Evolutionary conservation across 257 asterid species (phyloP), one percentile per base, ranked within the genome.

Genomic region (Rubia yunnanensis): DNA sequence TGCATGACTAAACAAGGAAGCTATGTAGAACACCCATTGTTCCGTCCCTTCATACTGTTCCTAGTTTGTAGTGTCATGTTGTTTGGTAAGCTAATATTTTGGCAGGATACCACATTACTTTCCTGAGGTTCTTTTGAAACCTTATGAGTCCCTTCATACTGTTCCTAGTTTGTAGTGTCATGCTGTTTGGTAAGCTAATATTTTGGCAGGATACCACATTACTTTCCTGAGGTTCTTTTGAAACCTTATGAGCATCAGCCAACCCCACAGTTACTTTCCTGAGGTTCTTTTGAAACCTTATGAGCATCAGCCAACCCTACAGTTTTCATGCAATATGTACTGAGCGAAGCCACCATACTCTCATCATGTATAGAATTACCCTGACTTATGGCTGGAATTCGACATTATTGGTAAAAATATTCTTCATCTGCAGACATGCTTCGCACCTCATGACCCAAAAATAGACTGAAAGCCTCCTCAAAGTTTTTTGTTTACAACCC

Each of bases 1-100:
- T 4, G 81, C 76, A 48, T 85, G 86, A n/a, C 88, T 80, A 52
- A 84, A 86, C 73, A 82, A 56, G 69, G 80, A 84, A 53, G 80
- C 84, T 72, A 82, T 82, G n/a, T 77, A 82, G 80, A 22, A 85
- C 86, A n/a, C n/a, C 64, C 74, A 76, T 61, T 76, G 52, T 84
- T 64, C 77, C 84, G 5, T 72, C 74, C 10, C 49, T 48, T 65
- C 56, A 82, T 53, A 17, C 67, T 50, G 44, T 76, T 72, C 56
- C 61, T 36, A n/a, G n/a, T n/a, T n/a, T n/a, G n/a, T n/a, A n/a
- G 54, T 7, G 35, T 48, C 84, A 84, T 80, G 64, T n/a, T n/a
- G n/a, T n/a, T n/a, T n/a, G n/a, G n/a, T n/a, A n/a, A n/a, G n/a
- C n/a, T n/a, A n/a, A n/a, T n/a, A n/a, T n/a, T n/a, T n/a, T n/a